These are phyloP conservation scores for Metschnikowia baotianmanensis DNA, from an alignment of 805 yeast genomes.

Conservation along the genomic window DNA sequence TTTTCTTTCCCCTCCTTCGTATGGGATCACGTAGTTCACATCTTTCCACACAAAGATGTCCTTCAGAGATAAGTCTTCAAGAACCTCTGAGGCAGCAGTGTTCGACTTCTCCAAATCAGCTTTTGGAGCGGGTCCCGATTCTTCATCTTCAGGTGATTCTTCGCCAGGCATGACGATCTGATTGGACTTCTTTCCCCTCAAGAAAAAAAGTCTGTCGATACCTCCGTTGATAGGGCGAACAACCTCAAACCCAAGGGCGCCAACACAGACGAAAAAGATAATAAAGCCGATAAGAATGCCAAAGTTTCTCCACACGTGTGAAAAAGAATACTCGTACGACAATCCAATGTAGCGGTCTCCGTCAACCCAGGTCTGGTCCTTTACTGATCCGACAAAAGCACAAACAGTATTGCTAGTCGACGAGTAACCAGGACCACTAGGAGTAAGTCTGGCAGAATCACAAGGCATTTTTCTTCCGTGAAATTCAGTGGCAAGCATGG, in stretches of 20 bases:
- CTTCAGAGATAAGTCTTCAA: constrained; percentile 15
- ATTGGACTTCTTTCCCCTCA: constrained; percentile 26
- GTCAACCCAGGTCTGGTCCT: constrained; percentile 18
- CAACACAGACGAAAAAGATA: constrained; percentile 17
- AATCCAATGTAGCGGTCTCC: constrained; percentile 36
- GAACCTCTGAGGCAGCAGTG: constrained; percentile 8
- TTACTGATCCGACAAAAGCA: constrained; percentile 16
- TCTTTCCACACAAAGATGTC: constrained; percentile 52
- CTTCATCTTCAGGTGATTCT: constrained; percentile 15
- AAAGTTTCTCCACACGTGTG: constrained; percentile 48
- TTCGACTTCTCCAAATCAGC: constrained; percentile 8
- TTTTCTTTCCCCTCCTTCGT: constrained; percentile 38
- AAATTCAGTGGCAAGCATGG: constrained; percentile 29
- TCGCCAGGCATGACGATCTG: constrained; percentile 17
- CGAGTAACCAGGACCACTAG: constrained; percentile 26
- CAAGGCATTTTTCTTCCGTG: constrained; percentile 31
- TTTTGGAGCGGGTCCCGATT: constrained; percentile 13
- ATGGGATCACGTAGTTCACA: constrained; percentile 55
- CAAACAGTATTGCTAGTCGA: constrained; percentile 15
- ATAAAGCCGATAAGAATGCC: constrained; percentile 42
- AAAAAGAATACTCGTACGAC: constrained; percentile 34
- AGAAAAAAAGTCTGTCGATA: constrained; percentile 30
- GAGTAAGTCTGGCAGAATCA: constrained; percentile 21
- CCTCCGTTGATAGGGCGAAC: constrained; percentile 32
- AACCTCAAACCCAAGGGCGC: constrained; percentile 27